These are phyloP conservation scores for Psilocybe azurescens DNA, from an alignment of 768 basidiomycete genomes.

Conservation along the genomic window DNA sequence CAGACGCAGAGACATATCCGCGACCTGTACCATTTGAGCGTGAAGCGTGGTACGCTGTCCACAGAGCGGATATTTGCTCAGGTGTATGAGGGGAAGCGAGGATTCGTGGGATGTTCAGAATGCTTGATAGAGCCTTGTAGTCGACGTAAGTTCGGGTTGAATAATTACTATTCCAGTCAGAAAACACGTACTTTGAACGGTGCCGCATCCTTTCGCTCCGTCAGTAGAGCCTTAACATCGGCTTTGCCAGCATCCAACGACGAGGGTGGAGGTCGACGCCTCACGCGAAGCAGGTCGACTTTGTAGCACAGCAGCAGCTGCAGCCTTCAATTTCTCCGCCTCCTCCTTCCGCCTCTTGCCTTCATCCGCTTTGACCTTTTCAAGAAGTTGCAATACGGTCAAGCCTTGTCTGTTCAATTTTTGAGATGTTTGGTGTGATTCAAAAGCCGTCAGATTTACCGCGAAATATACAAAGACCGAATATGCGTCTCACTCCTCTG, in stretches of 20 bases:
- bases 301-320: slow-evolving; percentile 18
- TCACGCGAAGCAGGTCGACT: background rate
- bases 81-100: slow-evolving; percentile 70
- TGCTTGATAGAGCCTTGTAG: slow-evolving; percentile 75
- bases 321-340: slow-evolving; percentile 29
- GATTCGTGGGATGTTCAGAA: slow-evolving; percentile 79
- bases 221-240: slow-evolving; percentile 12
- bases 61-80: slow-evolving; percentile 79
- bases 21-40: slow-evolving; percentile 82
- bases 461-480: slow-evolving; percentile 14
- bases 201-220: slow-evolving; percentile 26
- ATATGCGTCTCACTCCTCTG: slow-evolving; percentile 57
- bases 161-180: too few relatives aligned
- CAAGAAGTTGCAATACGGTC: slow-evolving; percentile 32
- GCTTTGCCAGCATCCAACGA: background rate
- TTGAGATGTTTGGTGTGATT: background rate
- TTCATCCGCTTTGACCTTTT: slow-evolving; percentile 28
- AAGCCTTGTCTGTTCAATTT: slow-evolving; percentile 47
- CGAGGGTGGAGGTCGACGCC: background rate
- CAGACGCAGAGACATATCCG: slow-evolving; percentile 83
- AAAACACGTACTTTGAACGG: slow-evolving; percentile 22
- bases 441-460: slow-evolving; percentile 17
- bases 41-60: slow-evolving; percentile 89
- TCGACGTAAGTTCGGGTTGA: background rate
- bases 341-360: slow-evolving; percentile 24